These are phyloP conservation scores for Aeminium ludgeri DNA, from an alignment of 495 filamentous ascomycete species.

Conservation along the genomic window DNA sequence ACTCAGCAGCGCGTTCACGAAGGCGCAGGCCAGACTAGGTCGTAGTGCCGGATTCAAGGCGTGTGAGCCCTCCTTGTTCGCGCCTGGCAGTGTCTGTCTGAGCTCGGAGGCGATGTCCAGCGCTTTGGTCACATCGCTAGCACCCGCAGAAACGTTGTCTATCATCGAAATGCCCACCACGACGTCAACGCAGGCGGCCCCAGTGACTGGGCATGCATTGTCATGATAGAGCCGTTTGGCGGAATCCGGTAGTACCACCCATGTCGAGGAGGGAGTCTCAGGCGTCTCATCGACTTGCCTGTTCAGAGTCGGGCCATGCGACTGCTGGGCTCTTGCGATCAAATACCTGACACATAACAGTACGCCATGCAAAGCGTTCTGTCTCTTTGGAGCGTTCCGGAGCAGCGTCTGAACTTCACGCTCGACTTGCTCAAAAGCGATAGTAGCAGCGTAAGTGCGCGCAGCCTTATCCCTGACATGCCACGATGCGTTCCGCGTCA, in stretches of 20 bases:
- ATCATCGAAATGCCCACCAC: background rate
- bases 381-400: constrained; percentile 24
- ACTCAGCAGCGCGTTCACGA: too few species aligned
- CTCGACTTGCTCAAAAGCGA: constrained; percentile 24
- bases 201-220: constrained; percentile 20
- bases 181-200: constrained; percentile 19
- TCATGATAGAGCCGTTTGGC: background rate
- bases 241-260: background rate
- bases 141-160: background rate
- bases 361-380: constrained; percentile 49
- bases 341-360: constrained; percentile 36
- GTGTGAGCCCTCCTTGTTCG: too few species aligned
- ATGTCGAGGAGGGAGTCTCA: too few species aligned
- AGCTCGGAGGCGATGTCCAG: too few species aligned
- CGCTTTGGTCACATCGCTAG: too few species aligned
- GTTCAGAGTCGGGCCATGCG: too few species aligned
- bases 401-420: constrained; percentile 34
- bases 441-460: constrained; percentile 46
- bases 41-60: too few species aligned
- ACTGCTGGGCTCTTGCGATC: constrained; percentile 14
- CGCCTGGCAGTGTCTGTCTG: too few species aligned
- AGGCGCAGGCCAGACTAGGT: too few species aligned
- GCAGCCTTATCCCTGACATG: constrained; percentile 82
- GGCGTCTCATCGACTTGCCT: too few species aligned
- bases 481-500: constrained; percentile 65